Conservation (phyloP, 176 grass and related monocot genomes). For the Areca catechu region DNA sequence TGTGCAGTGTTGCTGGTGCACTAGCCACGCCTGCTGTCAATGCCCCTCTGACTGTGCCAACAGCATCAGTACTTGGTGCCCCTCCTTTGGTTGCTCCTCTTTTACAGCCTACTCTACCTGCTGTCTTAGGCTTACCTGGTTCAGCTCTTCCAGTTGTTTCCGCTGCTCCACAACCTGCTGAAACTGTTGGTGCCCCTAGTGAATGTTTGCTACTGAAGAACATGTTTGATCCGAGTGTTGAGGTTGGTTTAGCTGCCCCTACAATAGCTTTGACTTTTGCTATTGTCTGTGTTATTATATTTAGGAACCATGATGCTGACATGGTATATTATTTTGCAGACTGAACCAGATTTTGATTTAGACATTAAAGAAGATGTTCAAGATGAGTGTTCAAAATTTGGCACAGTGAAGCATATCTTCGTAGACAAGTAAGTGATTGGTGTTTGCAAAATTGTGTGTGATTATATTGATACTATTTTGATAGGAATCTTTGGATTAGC, state of each 20-base stretch:
- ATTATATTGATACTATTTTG: not conserved
- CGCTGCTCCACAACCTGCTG: conserved; percentile 18
- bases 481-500: too few relatives aligned
- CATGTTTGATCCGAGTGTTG: conserved; percentile 86
- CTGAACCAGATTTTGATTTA: conserved; percentile 80
- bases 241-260: conserved; percentile 33
- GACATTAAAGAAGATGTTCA: conserved; percentile 77
- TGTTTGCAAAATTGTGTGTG: not conserved
- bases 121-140: conserved; percentile 28
- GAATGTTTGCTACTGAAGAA: conserved; percentile 91
- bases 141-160: conserved; percentile 42
- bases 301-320: not conserved
- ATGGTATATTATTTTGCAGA: conserved; percentile 30
- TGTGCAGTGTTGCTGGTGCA: conserved; percentile 56
- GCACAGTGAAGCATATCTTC: conserved; percentile 54
- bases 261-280: too few relatives aligned
- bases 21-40: conserved; percentile 31
- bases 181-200: conserved; percentile 34
- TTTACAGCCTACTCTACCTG: conserved; percentile 35
- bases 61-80: conserved; percentile 70
- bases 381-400: conserved; percentile 71
- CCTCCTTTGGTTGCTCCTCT: conserved; percentile 33
- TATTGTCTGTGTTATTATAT: too few relatives aligned
- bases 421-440: conserved; percentile 58
- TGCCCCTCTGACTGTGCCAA: conserved; percentile 23